Percentiles rank a stretch among this genome's conserved stretches.
phyloP scores from a whole-genome alignment of 169 alveolate genomes.

The Cryptosporidium andersoni region DNA sequence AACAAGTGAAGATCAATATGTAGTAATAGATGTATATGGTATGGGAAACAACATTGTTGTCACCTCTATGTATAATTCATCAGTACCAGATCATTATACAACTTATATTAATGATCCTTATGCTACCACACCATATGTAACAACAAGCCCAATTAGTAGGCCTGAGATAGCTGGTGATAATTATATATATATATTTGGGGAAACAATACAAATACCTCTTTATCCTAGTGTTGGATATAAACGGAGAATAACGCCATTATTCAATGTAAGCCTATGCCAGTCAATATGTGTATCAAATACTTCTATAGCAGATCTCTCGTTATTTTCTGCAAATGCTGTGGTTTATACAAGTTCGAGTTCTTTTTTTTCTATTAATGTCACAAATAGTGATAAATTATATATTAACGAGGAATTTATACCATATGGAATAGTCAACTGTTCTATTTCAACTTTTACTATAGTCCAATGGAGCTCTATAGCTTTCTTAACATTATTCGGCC shows the following conservation, averaged over 20 bases:
- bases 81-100: constrained; percentile 24
- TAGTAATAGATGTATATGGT: constrained; percentile 30
- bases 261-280: constrained; percentile 37
- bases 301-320: neutral
- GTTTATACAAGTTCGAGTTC: constrained; percentile 16
- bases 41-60: neutral
- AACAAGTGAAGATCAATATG: neutral
- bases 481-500: constrained; percentile 15
- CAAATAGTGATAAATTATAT: constrained; percentile 3
- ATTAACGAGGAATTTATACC: constrained; percentile 16
- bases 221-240: constrained; percentile 21
- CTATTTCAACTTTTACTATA: constrained; percentile 33
- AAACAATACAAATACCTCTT: neutral
- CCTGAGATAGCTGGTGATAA: constrained; percentile 14
- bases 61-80: constrained; percentile 38
- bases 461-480: constrained; percentile 32
- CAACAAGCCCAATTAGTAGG: constrained; percentile 25
- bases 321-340: constrained; percentile 27
- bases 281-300: constrained; percentile 30
- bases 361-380: constrained; percentile 16
- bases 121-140: constrained; percentile 15
- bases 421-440: constrained; percentile 34
- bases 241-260: constrained; percentile 42
- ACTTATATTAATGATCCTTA: constrained; percentile 43
- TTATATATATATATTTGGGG: constrained; percentile 37